Evolutionary conservation across 31 red algal genomes (phyloP), one percentile per base, ranked within the genome.

Genomic region (Asparagopsis taxiformis): DNA sequence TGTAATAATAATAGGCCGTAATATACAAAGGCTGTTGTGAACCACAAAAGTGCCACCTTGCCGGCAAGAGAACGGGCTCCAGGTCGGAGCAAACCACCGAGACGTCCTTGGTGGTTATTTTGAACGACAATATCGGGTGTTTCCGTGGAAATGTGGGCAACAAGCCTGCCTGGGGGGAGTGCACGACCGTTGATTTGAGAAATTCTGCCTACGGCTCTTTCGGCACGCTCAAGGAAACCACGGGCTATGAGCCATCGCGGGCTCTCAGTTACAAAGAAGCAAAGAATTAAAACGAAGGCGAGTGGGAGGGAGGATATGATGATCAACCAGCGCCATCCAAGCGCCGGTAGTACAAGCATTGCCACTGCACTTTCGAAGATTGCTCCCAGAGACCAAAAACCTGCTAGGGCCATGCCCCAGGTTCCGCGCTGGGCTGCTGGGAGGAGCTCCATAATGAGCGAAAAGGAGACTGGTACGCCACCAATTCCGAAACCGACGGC

Each of bases 381-480:
- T 23, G 86, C 72, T 6, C 86, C 86, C 33, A 90, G 26, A n/a
- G 79, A 55, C 86, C 86, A 90, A 41, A 82, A 90, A 16, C 70
- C 34, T 26, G 69, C 59, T 29, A 90, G 41, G 15, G 31, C 57
- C 62, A 83, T 65, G 1, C 74, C 71, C 74, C 75, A 80, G 17
- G 62, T 37, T 10, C 86, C 86, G 6, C 86, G 86, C 19, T 71
- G 70, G 3, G 62, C 51, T n/a, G 36, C 35, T 2, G 86, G 86
- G 22, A 90, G 52, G 37, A 90, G 74, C 59, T 90, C 86, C 77
- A 80, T 77, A 0, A 90, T 29, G 30, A 80, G 60, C 3, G 53
- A 63, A 72, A 80, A 90, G 3, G 75, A 51, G 10, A 90, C 75
- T n/a, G 76, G 75, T 4, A 90, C 68, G 39, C 86, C 86, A 38